Evolutionary conservation across 169 alveolate genomes (phyloP), one percentile per base, ranked within the genome.

Genomic region (Eimeria necatrix): DNA sequence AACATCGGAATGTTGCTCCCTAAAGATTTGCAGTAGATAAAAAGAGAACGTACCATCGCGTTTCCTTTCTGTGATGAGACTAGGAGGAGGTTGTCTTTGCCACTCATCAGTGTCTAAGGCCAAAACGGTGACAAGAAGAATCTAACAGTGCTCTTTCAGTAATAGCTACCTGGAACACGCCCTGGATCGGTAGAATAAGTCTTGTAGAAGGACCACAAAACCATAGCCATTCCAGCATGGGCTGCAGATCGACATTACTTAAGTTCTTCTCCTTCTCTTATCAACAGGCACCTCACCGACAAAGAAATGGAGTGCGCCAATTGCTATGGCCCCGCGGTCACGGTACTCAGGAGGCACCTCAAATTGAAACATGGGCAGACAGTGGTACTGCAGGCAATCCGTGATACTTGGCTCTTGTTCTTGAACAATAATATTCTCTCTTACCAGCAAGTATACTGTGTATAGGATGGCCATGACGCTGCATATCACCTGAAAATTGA

Each of bases 341-440:
- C 95, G 95, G 48, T 56, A 93, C 86, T 93, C 95, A 4, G 93
- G 88, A 6, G 95, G 95, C 20, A 93, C 88, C 76, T 93, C 95
- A 51, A 93, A 32, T 93, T 93, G 95, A 6, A 93, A 74, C 85
- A 93, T 80, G 8, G 95, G 95, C 61, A 93, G 56, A 73, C 95
- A 93, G 46, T 93, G 91, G 87, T 81, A 93, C 95, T 91, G 95
- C 24, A 53, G 46, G n/a, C n/a, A 53, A 48, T 91, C 71, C 8
- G 3, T 46, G 71, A 6, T 46, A 56, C 4, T 6, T 4, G 52
- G 70, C 64, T 68, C 41, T 70, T 32, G 5, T 51, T 22, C 26
- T 88, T 14, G 64, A 24, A 26, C 46, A 59, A 49, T 41, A n/a
- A 41, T 4, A n/a, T 20, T 46, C 49, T 46, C 49, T 12, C 95